Evolutionary conservation across 2,329 filamentous ascomycete genomes (phyloP).

Genomic region (Talaromyces rugulosus): DNA sequence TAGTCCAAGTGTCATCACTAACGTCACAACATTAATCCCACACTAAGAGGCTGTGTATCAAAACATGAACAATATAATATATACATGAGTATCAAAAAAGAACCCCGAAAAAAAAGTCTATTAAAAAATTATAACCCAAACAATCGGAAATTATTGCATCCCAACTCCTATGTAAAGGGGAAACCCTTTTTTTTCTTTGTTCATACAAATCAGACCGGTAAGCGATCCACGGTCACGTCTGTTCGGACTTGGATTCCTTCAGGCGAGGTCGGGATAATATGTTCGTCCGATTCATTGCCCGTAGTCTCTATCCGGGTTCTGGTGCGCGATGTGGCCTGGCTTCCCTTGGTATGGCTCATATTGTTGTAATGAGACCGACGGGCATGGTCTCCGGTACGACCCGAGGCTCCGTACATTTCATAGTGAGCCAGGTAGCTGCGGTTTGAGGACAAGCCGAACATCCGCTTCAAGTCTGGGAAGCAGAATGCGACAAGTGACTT

Average conservation of each 20-base stretch:
- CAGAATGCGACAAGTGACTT: conserved; percentile 16
- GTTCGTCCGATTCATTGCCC: conserved; percentile 7
- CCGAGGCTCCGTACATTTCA: conserved; percentile 14
- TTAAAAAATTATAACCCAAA: no score
- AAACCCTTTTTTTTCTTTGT: no score
- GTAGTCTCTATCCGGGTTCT: conserved; percentile 5
- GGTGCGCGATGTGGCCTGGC: not conserved
- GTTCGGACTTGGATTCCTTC: conserved; percentile 6
- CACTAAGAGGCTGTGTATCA: no score
- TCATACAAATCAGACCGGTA: no score
- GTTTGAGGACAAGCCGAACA: conserved; percentile 14
- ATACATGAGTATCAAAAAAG: no score
- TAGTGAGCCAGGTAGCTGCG: conserved; percentile 12
- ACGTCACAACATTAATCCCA: no score
- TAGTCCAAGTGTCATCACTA: no score
- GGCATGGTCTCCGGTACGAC: conserved; percentile 13
- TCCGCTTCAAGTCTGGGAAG: conserved; percentile 13
- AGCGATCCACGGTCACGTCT: conserved; percentile 2
- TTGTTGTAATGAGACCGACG: not conserved
- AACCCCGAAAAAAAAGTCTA: no score
- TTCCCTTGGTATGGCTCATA: not conserved
- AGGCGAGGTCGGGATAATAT: not conserved
- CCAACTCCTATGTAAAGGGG: no score
- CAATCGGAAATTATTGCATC: no score
- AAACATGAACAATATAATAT: no score